Percentiles rank a stretch among this genome's conserved stretches.
Evolutionary conservation across 2,329 filamentous ascomycete species (phyloP).

Genomic region (Cryphonectria radicalis): DNA sequence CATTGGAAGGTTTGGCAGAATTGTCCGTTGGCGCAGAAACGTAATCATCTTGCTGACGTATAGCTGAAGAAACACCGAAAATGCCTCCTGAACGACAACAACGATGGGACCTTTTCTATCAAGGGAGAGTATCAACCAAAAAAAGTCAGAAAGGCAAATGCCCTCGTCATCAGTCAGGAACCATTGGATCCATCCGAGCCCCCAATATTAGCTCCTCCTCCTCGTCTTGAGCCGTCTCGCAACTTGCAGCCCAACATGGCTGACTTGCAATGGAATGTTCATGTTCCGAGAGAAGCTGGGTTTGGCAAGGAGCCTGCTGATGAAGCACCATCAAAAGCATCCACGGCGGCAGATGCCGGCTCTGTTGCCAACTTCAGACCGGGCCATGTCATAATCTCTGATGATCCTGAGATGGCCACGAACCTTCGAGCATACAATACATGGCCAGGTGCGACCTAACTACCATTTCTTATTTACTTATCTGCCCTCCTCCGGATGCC

Average conservation of each 20-base stretch:
- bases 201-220: neutral
- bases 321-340: neutral
- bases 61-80: conserved; percentile 10
- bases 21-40: neutral
- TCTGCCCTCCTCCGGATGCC: neutral
- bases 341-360: neutral
- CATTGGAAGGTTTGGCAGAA: conserved; percentile 17
- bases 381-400: neutral
- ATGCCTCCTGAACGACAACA: conserved; percentile 20
- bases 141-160: neutral
- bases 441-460: conserved; percentile 19
- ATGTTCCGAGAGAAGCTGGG: too few relatives aligned
- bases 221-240: neutral
- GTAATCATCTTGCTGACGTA: neutral
- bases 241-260: neutral
- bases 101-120: conserved; percentile 17
- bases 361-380: neutral
- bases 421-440: conserved; percentile 16
- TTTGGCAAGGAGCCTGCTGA: neutral
- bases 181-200: neutral
- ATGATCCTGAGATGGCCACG: conserved; percentile 15
- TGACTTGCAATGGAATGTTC: neutral
- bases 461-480: neutral
- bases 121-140: conserved; percentile 5
- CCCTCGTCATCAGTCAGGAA: conserved; percentile 6